phyloP scores from a whole-genome alignment of 1,284 basidiomycete species.

The Pseudozyma sp. region DNA sequence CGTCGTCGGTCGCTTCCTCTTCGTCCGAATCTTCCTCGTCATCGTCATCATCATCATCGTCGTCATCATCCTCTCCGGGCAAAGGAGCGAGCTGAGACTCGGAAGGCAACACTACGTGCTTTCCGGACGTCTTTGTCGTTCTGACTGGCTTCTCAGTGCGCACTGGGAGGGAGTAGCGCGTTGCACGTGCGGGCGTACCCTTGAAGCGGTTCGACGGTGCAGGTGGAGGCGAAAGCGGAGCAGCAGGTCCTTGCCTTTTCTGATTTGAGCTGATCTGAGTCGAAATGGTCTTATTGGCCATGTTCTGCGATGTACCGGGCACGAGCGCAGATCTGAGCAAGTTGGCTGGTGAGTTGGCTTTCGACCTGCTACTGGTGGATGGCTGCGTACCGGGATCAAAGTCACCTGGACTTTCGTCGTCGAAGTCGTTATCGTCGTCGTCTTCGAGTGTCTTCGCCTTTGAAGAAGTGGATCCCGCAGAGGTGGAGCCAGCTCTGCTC shows the following conservation, averaged over 20 bases:
- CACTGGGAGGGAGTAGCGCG: constrained; percentile 66
- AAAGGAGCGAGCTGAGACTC: constrained; percentile 88
- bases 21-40: constrained; percentile 63
- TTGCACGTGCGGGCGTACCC: constrained; percentile 64
- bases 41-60: constrained; percentile 66
- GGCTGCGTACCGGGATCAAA: constrained; percentile 47
- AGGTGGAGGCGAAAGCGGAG: constrained; percentile 40
- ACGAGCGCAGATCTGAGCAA: constrained; percentile 31
- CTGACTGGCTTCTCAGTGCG: constrained; percentile 73
- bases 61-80: constrained; percentile 69
- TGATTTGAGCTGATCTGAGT: constrained; percentile 7
- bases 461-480: constrained; percentile 22
- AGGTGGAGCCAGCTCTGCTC: constrained; percentile 45
- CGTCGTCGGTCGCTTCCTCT: constrained; percentile 66
- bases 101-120: constrained; percentile 89
- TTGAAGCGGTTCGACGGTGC: constrained; percentile 53
- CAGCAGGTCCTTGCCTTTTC: constrained; percentile 18
- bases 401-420: constrained; percentile 60
- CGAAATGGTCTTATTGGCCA: constrained; percentile 8
- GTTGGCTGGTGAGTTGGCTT: constrained; percentile 8
- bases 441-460: constrained; percentile 20
- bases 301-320: constrained; percentile 12
- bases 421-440: constrained; percentile 57
- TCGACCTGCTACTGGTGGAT: constrained; percentile 21
- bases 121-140: constrained; percentile 90